Base-by-base conservation (phyloP, 2,329 filamentous ascomycete genomes). In the Scorias spongiosa region DNA sequence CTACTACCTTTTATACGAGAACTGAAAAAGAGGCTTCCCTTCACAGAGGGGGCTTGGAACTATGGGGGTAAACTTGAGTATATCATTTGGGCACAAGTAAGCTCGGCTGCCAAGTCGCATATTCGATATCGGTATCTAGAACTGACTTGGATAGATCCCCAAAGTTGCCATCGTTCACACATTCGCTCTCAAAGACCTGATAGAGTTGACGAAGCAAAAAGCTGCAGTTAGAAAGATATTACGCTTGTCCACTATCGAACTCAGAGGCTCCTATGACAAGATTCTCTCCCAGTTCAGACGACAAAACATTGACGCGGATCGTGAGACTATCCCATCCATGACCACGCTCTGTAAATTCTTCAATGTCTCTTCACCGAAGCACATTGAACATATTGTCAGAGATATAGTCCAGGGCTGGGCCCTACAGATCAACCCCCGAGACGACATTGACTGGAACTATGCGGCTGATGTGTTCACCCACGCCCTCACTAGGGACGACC, bases 361-460 rank as follows among this genome's bases (percentile, higher is more conserved):
- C 2, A 45, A 47, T 1, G n/a, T 51, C 2, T 17, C 17, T 12
- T 44, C 44, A 9, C 34, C 39, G 2, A 28, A 39, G 7, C 44
- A 47, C 10, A 39, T 49, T 9, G 45, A 43, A 12, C 45, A 49
- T 37, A 26, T 48, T 20, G 45, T 51, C 2, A 15, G 46, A 1
- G 45, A 51, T 26, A 29, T 51, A 11, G 29, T 51, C 5, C 49
- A 47, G 29, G 48, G 48, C 14, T 51, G 49, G 49, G 29, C 26
- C 2, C 29, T 51, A 7, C 12, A 28, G 1, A 32, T 46, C 6
- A 38, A 42, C 7, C 9, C 18, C 5, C 39, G 39, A 2, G 37
- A 39, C 2, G 41, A 36, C 15, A 10, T 28, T 12, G 32, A 46
- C 11, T 45, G 43, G 42, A 43, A 46, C n/a, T 26, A 39, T 12